These are phyloP conservation scores for Xylaria castorea DNA, from an alignment of 495 filamentous ascomycete genomes.

Conservation along the genomic window DNA sequence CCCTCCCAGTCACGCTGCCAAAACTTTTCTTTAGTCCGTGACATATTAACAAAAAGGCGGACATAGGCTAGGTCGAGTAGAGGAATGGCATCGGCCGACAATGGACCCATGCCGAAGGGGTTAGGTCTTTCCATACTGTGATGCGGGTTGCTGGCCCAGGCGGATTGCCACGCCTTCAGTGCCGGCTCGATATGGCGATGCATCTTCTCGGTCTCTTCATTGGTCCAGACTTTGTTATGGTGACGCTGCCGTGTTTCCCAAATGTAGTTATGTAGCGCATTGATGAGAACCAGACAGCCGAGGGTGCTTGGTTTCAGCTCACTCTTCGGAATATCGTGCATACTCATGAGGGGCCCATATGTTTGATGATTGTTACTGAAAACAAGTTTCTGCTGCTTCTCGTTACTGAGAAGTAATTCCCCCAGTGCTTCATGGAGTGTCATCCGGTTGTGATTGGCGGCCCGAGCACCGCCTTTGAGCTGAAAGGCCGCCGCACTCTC, in stretches of 20 bases:
- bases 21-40: slow-evolving; percentile 89
- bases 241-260: slow-evolving; percentile 97
- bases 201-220: slow-evolving; percentile 93
- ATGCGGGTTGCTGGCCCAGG: slow-evolving; percentile 86
- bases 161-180: slow-evolving; percentile 91
- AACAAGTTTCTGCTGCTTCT: slow-evolving; percentile 67
- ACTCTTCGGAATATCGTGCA: slow-evolving; percentile 61
- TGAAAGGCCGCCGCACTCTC: slow-evolving; percentile 81
- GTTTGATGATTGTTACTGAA: slow-evolving; percentile 50
- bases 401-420: slow-evolving; percentile 78
- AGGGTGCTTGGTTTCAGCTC: slow-evolving; percentile 90
- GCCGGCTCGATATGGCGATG: slow-evolving; percentile 96
- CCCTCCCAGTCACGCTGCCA: slow-evolving; percentile 94
- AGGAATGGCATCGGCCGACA: slow-evolving; percentile 93
- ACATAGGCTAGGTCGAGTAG: slow-evolving; percentile 95
- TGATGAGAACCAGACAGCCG: slow-evolving; percentile 91
- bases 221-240: slow-evolving; percentile 88
- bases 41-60: slow-evolving; percentile 89
- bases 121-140: slow-evolving; percentile 91
- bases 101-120: slow-evolving; percentile 83
- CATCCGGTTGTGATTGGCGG: slow-evolving; percentile 68
- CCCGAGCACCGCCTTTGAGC: slow-evolving; percentile 71
- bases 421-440: slow-evolving; percentile 80
- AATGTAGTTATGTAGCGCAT: slow-evolving; percentile 96
- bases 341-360: slow-evolving; percentile 52